phyloP scores from a whole-genome alignment of 2,329 filamentous ascomycete genomes.

The Trichoderma brevicompactum region DNA sequence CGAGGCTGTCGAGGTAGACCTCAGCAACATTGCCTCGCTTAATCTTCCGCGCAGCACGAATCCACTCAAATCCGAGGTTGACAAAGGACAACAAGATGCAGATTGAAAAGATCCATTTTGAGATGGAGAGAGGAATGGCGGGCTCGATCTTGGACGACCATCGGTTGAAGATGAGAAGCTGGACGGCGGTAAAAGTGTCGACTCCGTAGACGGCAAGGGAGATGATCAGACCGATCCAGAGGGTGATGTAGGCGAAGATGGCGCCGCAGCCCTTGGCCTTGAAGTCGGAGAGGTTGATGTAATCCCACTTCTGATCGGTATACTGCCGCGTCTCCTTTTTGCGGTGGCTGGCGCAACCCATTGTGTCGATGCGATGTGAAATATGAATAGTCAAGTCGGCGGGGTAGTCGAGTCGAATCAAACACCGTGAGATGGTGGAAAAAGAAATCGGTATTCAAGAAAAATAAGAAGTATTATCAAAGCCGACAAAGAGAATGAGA shows the following conservation, averaged over 20 bases:
- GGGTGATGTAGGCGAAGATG: slow-evolving; percentile 79
- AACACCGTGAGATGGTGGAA: slow-evolving; percentile 24
- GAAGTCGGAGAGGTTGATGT: slow-evolving; percentile 80
- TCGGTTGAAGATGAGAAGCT: slow-evolving; percentile 83
- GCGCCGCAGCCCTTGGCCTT: slow-evolving; percentile 78
- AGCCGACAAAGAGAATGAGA: slow-evolving; percentile 25
- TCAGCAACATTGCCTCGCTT: slow-evolving; percentile 84
- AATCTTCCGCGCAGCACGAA: slow-evolving; percentile 81
- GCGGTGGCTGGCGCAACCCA: slow-evolving; percentile 68
- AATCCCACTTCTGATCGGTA: slow-evolving; percentile 93
- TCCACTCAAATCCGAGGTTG: slow-evolving; percentile 78
- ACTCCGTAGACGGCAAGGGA: slow-evolving; percentile 85
- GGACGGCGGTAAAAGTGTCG: slow-evolving; percentile 92
- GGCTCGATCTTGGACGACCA: slow-evolving; percentile 87
- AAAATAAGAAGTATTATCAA: not conserved
- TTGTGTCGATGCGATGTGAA: slow-evolving; percentile 45
- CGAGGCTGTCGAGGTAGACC: slow-evolving; percentile 87
- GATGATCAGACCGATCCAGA: slow-evolving; percentile 78
- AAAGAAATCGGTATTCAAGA: not conserved
- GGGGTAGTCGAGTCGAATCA: not conserved
- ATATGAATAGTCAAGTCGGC: not conserved
- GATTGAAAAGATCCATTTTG: slow-evolving; percentile 92
- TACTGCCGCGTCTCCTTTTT: slow-evolving; percentile 67
- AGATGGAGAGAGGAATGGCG: slow-evolving; percentile 73
- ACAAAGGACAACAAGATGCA: slow-evolving; percentile 91